phyloP scores from a whole-genome alignment of 2,329 filamentous ascomycete species.

The Plectosphaerella plurivora region DNA sequence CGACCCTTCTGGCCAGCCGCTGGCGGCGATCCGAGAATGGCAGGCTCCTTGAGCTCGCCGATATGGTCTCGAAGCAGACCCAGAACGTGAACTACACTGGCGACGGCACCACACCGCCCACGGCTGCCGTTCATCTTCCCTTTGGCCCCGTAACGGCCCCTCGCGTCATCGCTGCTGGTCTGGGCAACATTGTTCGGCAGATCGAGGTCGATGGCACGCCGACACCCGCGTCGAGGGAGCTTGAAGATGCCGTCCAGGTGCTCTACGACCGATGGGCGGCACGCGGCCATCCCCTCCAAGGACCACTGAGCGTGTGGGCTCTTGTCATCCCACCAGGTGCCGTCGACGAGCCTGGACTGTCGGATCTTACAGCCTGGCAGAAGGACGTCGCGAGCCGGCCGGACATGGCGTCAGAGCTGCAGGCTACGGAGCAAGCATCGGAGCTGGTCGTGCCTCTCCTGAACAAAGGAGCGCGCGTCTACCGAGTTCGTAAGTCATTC shows the following conservation, averaged over 20 bases:
- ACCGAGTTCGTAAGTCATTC: conserved; percentile 37
- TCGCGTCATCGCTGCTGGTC: conserved; percentile 57
- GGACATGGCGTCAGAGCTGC: background rate
- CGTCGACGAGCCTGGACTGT: background rate
- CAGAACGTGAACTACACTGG: conserved; percentile 27
- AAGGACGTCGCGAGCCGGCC: conserved; percentile 11
- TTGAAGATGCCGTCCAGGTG: conserved; percentile 60
- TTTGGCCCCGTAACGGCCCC: conserved; percentile 60
- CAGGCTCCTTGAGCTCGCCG: conserved; percentile 21
- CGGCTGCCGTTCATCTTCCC: conserved; percentile 29
- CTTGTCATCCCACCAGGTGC: conserved; percentile 50
- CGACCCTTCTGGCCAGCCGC: conserved; percentile 48
- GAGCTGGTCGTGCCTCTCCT: conserved; percentile 1
- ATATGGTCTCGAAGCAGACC: conserved; percentile 28
- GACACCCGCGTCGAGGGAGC: conserved; percentile 64
- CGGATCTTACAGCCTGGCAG: conserved; percentile 1
- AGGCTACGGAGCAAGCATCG: background rate
- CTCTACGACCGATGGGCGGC: conserved; percentile 42
- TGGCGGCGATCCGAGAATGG: conserved; percentile 23
- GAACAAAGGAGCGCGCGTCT: conserved; percentile 28
- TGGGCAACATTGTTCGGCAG: conserved; percentile 75
- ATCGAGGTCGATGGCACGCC: conserved; percentile 43
- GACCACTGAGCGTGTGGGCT: conserved; percentile 67
- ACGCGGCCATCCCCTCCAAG: conserved; percentile 34
- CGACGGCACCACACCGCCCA: conserved; percentile 15